Evolutionary conservation across 208 protist species (phyloP), one percentile per base, ranked within the genome.

Genomic region (Spongospora subterranea): DNA sequence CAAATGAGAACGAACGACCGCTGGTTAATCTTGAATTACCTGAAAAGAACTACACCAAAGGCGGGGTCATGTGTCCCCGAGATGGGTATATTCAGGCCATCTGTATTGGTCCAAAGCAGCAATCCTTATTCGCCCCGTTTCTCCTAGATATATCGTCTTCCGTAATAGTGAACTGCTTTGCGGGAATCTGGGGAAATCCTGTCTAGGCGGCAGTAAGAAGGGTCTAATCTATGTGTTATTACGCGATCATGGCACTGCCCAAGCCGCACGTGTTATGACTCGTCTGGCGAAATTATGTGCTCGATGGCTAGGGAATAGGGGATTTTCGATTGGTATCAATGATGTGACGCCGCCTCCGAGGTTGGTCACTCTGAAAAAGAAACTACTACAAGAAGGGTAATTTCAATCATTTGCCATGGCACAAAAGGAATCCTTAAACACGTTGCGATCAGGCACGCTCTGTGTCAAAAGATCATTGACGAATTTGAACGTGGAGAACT

Each of bases 321-420:
- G 99, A 71, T 99, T 99, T 94, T 98, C 96, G 11, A 99, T 99
- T 93, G 99, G 99, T 50, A 93, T 94, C 71, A 77, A 88, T 13
- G 95, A 96, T 88, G 95, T 96, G n/a, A 96, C 95, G 17, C 99
- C 99, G 17, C 97, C 95, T 43, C 88, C 92, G 43, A 65, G 92
- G 32, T 93, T 99, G 0, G 95, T 95, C 50, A 93, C 93, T 41
- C 90, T 94, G 77, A 99, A 99, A 94, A 91, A 96, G 0, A 94
- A 93, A 20, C 93, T 99, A 45, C 94, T 99, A 20, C n/a, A 93
- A 0, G 90, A 90, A 0, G 98, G 96, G 50, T 60, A 24, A 6
- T 60, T 60, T 60, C 24, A 6, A 24, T 60, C 24, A 24, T n/a
- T 89, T 60, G 50, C 50, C 50, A 60, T 29, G 24, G 13, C 24